Base-by-base conservation (phyloP, 2,329 filamentous ascomycete genomes). In the Gnomoniopsis smithogilvyi region DNA sequence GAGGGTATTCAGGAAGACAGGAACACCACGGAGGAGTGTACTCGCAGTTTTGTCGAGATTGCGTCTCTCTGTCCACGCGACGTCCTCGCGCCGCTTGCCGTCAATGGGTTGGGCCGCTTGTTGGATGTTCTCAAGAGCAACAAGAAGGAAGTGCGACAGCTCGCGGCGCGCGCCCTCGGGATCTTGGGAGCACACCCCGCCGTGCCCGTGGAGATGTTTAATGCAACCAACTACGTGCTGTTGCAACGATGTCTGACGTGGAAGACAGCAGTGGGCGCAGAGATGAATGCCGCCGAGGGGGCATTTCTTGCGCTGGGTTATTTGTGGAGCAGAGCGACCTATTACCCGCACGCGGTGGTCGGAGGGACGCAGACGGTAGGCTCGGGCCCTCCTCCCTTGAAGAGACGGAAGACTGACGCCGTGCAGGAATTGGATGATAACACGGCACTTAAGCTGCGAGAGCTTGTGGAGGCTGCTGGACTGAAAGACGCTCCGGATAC, bases 111-210 rank as follows among this genome's bases (percentile, higher is more conserved):
- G 24, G 74, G 80, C 1, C 66, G 71, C 6, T 73, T 96, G 19
- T 71, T 88, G 26, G 75, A 79, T 10, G 76, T 87, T 11, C 77
- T 93, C 56, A 80, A 80, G 62, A 92, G 90, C 6, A 95, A 93
- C 69, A 88, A 90, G 64, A 81, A 85, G 62, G 81, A 85, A 56
- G 80, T 89, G 6, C 83, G 93, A 38, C 77, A 79, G 41, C 77
- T 88, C 30, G 87, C 87, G 1, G 87, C 91, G 17, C 86, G 86
- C 61, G 83, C 86, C 0, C 85, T 92, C 65, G 93, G 92, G 0
- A 88, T 96, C 14, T 73, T 97, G 6, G 86, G 83, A 1, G 88
- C 91, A 0, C 89, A 94, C 69, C 78, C 79, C 3, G 67, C 66
- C 7, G 60, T 62, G 38, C 41, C 57, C 1, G 30, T 46, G 12